Percentiles rank a stretch among this genome's conserved stretches.
Evolutionary conservation across 345 rosid genomes (phyloP).

Genomic region (Aegle marmelos): DNA sequence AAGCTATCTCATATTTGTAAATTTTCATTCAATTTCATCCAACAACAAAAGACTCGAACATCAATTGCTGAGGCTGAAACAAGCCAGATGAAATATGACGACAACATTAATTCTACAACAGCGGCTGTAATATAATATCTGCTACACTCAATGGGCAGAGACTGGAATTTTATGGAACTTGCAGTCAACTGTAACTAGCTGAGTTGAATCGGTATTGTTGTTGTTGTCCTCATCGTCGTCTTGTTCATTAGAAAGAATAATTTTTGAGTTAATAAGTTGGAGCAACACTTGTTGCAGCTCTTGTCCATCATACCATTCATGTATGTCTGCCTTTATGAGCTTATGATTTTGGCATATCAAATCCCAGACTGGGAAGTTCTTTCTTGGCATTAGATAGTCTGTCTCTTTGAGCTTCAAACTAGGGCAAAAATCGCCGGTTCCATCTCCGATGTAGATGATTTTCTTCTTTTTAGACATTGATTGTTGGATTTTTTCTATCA

Average conservation of each 20-base stretch:
- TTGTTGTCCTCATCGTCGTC: too few species aligned
- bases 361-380: slow-evolving; percentile 78
- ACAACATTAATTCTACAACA: background rate
- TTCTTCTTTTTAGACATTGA: slow-evolving; percentile 42
- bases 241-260: slow-evolving; percentile 7
- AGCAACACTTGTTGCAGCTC: slow-evolving; percentile 47
- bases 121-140: background rate
- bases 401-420: slow-evolving; percentile 52
- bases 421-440: slow-evolving; percentile 78
- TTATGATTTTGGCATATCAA: slow-evolving; percentile 52
- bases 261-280: slow-evolving; percentile 24
- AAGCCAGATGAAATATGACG: background rate
- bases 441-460: slow-evolving; percentile 78
- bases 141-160: slow-evolving; percentile 13
- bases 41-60: background rate
- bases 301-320: slow-evolving; percentile 74
- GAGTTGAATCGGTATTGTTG: background rate
- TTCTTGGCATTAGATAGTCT: slow-evolving; percentile 81
- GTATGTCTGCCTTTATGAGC: slow-evolving; percentile 57
- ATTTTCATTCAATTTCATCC: background rate
- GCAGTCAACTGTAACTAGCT: slow-evolving; percentile 41
- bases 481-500: slow-evolving; percentile 69
- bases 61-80: background rate
- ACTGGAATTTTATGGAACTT: slow-evolving; percentile 41
- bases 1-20: background rate